Conservation (phyloP, 2,329 filamentous ascomycete species). For the Penicillium polonicum region DNA sequence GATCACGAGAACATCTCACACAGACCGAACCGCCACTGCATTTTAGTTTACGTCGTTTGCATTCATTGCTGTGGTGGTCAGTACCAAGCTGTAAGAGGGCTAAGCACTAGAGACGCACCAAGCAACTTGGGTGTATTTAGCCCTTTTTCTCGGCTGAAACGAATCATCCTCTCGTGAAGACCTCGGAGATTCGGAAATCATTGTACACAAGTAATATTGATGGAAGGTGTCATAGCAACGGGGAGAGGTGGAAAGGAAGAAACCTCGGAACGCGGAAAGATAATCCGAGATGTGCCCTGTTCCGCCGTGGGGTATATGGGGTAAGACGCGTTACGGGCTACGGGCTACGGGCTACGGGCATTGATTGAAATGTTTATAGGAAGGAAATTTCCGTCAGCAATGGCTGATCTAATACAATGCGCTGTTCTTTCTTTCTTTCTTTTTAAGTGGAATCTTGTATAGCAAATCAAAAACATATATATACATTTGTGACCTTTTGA, state of each 20-base stretch:
- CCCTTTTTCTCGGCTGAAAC: constrained; percentile 27
- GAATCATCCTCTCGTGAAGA: neutral
- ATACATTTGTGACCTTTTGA: too few species aligned
- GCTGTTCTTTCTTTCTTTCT: too few species aligned
- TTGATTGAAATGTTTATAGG: too few species aligned
- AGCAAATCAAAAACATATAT: too few species aligned
- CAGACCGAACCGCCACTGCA: constrained; percentile 70
- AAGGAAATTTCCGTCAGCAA: too few species aligned
- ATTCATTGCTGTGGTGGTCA: constrained; percentile 59
- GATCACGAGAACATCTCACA: constrained; percentile 61
- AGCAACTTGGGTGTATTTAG: constrained; percentile 38
- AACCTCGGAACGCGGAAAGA: constrained; percentile 7
- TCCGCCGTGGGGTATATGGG: too few species aligned
- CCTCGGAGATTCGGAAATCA: neutral
- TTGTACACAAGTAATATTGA: neutral
- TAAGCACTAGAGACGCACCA: constrained; percentile 26
- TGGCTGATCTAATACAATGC: too few species aligned
- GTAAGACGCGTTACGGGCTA: too few species aligned
- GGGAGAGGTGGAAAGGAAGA: neutral
- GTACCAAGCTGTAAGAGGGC: neutral
- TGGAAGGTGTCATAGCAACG: neutral
- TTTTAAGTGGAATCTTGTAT: too few species aligned
- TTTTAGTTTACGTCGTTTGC: constrained; percentile 73
- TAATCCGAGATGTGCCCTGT: neutral
- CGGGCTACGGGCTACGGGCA: too few species aligned